Evolutionary conservation across 1,284 basidiomycete species (phyloP), one percentile per base, ranked within the genome.

Genomic region (Puccinia horiana): DNA sequence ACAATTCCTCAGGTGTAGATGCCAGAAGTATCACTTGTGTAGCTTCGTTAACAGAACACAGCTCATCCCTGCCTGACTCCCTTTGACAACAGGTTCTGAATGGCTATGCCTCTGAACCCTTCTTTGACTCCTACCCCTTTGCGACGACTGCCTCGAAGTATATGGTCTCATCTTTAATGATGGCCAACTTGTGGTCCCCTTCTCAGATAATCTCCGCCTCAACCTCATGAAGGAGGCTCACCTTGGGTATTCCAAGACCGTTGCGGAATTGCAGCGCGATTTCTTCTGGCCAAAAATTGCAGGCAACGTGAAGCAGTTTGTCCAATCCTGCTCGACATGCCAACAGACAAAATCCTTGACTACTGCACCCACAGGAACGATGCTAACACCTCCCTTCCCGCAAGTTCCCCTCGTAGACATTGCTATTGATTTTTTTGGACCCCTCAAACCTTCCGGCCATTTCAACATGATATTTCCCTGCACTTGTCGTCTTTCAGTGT

Each of bases 341-440:
- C 74, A 76, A 56, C 56, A 32, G 6, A 58, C 56, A 23, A 76
- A 76, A 37, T n/a, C 74, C 32, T 26, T 9, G 32, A 76, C 49
- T 20, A 61, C 74, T 37, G 54, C 54, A 18, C 73, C 73, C 16
- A n/a, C n/a, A 20, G 73, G 73, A 52, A 49, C 26, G 29, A 76
- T 76, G 74, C 26, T 58, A 12, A 76, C 74, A 56, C 74, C 26
- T 18, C 35, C 49, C n/a, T 11, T 76, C 16, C 74, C 54, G n/a
- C n/a, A n/a, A n/a, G n/a, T n/a, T n/a, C n/a, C 9, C 8, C 16
- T n/a, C n/a, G n/a, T n/a, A n/a, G 26, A 58, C 35, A 16, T 58
- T 6, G 74, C 74, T 14, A 56, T 76, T 76, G 74, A 76, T 76
- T 76, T 76, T 61, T 32, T 76, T 20, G 74, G 74, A 11, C 74